These are phyloP conservation scores for Pseudohyphozyma bogoriensis DNA, from an alignment of 768 basidiomycete genomes.

Conservation along the genomic window DNA sequence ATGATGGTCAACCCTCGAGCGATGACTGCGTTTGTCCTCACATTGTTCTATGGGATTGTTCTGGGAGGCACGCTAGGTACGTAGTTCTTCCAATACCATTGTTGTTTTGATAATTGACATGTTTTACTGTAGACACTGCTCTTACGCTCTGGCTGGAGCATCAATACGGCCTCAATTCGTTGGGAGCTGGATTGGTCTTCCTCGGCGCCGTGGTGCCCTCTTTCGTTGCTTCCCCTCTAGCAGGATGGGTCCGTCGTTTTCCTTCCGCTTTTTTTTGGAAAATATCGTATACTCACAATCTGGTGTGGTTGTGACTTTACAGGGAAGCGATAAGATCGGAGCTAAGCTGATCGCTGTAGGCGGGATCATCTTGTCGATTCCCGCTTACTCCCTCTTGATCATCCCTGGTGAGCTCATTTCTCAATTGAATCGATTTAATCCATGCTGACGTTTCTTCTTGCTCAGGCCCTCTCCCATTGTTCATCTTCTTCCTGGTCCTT, in stretches of 20 bases:
- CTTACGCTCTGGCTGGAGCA: slow-evolving; percentile 19
- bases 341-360: slow-evolving; percentile 10
- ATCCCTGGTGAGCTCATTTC: not conserved
- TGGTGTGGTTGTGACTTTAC: not conserved
- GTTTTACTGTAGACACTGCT: not conserved
- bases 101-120: too few species aligned
- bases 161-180: not conserved
- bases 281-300: too few species aligned
- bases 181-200: slow-evolving; percentile 21
- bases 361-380: slow-evolving; percentile 5
- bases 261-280: not conserved
- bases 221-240: slow-evolving; percentile 9
- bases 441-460: too few species aligned
- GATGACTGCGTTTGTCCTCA: not conserved
- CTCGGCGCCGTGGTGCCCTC: slow-evolving; percentile 10
- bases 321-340: not conserved
- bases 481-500: slow-evolving; percentile 19
- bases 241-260: not conserved
- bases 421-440: too few species aligned
- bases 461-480: slow-evolving; percentile 14
- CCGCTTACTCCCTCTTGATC: slow-evolving; percentile 15
- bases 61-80: slow-evolving; percentile 5
- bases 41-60: not conserved
- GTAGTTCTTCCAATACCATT: too few species aligned
- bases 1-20: not conserved